phyloP scores from a whole-genome alignment of 2,329 filamentous ascomycete species.

The Xylariaceae sp. region DNA sequence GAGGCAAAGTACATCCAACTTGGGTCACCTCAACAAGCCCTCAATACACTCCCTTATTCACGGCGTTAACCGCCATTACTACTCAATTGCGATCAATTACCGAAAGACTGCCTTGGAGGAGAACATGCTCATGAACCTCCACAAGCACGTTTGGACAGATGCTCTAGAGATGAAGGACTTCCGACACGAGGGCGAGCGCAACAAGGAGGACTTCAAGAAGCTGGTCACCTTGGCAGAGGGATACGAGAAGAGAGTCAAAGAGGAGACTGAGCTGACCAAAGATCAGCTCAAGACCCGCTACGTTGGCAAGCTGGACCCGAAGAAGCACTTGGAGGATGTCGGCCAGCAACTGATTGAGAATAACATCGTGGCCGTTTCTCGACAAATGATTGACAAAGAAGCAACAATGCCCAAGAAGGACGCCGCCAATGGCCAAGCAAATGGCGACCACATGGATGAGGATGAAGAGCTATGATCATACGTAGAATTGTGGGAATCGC shows the following conservation, averaged over 20 bases:
- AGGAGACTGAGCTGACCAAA: constrained; percentile 95
- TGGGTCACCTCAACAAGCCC: constrained; percentile 97
- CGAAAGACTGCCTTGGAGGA: constrained; percentile 95
- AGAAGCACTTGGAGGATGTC: constrained; percentile 98
- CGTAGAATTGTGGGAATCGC: constrained; percentile 17
- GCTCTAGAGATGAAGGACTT: constrained; percentile 97
- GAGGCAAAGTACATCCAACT: constrained; percentile 93
- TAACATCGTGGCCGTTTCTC: constrained; percentile 97
- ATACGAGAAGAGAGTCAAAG: constrained; percentile 98
- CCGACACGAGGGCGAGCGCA: constrained; percentile 74
- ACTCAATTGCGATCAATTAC: constrained; percentile 98
- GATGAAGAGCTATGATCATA: constrained; percentile 50
- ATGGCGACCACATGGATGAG: constrained; percentile 63
- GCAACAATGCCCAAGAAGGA: constrained; percentile 81
- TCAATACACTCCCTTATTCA: constrained; percentile 99
- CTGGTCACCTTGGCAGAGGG: constrained; percentile 88
- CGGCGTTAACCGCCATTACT: constrained; percentile 97
- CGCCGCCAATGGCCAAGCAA: constrained; percentile 46
- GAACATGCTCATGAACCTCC: constrained; percentile 99
- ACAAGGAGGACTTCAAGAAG: constrained; percentile 82
- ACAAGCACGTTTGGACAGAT: constrained; percentile 99
- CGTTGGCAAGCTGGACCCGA: constrained; percentile 96
- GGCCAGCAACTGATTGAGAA: constrained; percentile 97
- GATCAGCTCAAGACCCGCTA: constrained; percentile 98
- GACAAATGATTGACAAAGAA: constrained; percentile 99